Base-by-base conservation (phyloP, 1,284 basidiomycete genomes). In the Butyriboletus pseudospeciosus region DNA sequence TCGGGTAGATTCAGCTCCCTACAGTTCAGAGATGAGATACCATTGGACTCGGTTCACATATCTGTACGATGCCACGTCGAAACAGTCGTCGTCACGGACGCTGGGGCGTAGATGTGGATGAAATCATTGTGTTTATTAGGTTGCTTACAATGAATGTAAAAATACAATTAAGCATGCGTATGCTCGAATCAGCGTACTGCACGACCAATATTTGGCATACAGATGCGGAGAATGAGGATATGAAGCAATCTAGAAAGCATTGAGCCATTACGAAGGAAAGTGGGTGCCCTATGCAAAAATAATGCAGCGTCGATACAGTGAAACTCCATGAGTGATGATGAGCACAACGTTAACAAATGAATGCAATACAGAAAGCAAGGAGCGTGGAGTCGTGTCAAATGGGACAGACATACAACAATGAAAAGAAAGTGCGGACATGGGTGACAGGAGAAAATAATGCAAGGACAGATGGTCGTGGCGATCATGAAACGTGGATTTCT, bases 401-500 rank as follows among this genome's bases (percentile, higher is more conserved):
- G 25, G 20, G 52, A 59, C 55, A 51, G 59, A 55, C 37, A 57
- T 47, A 43, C 51, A 43, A 39, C 23, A 20, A 26, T 47, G 44
- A 41, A 25, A 52, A 42, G 25, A 40, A 41, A 10, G n/a, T 20
- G 17, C 36, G 28, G 40, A 41, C 35, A 51, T 53, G 38, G 23
- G 34, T 44, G 39, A n/a, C 23, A 40, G 14, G 36, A 56, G 30
- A 49, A 20, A 45, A 37, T 36, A 12, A 35, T 50, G 43, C 47
- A 47, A 25, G 25, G 16, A 50, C 16, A 35, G 16, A 37, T 42
- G 44, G 35, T 41, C 40, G 34, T 49, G 30, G 38, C 26, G 37
- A 42, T 65, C 53, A 69, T 55, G 49, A 49, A 44, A 71, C 30
- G 38, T 65, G 66, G 14, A 57, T 51, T 39, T 69, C 70, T 37